Percentiles rank a stretch among this genome's conserved stretches.
These are phyloP conservation scores for Citrus mangshanensis DNA, from an alignment of 345 rosid genomes.

Conservation along the genomic window DNA sequence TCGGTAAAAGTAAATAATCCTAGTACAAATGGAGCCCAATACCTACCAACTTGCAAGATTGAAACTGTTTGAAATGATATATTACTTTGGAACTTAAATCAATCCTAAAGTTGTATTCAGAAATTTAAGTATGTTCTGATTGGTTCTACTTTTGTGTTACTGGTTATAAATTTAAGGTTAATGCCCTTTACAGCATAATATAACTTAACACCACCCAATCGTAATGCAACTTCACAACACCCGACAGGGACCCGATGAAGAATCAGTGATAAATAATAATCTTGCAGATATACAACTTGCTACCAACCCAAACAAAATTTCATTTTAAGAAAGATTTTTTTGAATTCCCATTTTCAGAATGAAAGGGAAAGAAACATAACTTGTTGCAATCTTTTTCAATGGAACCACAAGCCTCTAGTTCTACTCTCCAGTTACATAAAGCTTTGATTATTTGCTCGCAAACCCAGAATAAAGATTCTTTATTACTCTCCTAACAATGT, in stretches of 20 bases:
- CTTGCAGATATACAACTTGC: too few relatives aligned
- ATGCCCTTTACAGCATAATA: too few relatives aligned
- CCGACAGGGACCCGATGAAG: too few relatives aligned
- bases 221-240: too few relatives aligned
- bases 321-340: not conserved
- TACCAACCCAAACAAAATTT: not conserved
- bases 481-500: not conserved
- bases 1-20: not conserved
- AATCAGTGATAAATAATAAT: too few relatives aligned
- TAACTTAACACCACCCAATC: too few relatives aligned
- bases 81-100: too few relatives aligned
- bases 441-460: not conserved
- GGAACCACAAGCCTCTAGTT: not conserved
- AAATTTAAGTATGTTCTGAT: too few relatives aligned
- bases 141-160: too few relatives aligned
- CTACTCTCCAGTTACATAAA: not conserved
- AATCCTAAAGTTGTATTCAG: too few relatives aligned
- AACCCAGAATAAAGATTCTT: not conserved
- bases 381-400: not conserved
- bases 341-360: not conserved
- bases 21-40: not conserved
- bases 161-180: too few relatives aligned
- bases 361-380: not conserved
- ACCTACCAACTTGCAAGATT: not conserved
- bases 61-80: too few relatives aligned